Conservation (phyloP, 2,329 filamentous ascomycete species). For the Penicillium verrucosum region DNA sequence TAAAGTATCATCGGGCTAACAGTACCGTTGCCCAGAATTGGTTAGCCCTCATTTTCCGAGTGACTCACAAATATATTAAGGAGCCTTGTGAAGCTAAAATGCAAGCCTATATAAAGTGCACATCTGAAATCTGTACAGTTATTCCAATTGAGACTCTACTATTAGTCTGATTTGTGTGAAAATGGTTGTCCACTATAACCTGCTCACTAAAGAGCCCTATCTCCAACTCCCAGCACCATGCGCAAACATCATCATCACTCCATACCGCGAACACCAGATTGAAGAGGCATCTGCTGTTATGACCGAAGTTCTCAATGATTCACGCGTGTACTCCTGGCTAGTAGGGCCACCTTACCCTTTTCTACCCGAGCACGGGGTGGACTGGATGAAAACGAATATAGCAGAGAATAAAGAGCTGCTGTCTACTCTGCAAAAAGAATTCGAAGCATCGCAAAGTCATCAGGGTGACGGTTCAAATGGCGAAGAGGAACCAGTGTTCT, state of each 20-base stretch:
- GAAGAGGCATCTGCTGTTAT: slow-evolving; percentile 12
- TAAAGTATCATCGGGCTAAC: not conserved
- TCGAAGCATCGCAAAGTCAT: not conserved
- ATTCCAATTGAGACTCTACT: not conserved
- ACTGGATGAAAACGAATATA: slow-evolving; percentile 10
- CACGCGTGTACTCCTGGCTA: slow-evolving; percentile 22
- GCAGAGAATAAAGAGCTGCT: not conserved
- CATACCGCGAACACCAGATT: slow-evolving; percentile 16
- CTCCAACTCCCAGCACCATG: slow-evolving; percentile 24
- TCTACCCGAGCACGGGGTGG: slow-evolving; percentile 15
- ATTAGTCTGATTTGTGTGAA: not conserved
- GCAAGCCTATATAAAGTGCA: not conserved
- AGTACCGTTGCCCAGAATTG: not conserved
- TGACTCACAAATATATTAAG: not conserved
- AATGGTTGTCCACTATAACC: slow-evolving; percentile 20
- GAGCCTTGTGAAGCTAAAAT: not conserved
- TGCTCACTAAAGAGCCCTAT: slow-evolving; percentile 23
- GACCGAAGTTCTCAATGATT: slow-evolving; percentile 24
- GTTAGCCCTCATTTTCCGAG: not conserved
- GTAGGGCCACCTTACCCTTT: slow-evolving; percentile 28
- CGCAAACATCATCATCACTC: slow-evolving; percentile 28
- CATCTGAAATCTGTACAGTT: not conserved
- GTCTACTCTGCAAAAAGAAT: slow-evolving; percentile 1
- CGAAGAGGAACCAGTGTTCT: not conserved
- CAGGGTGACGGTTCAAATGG: not conserved